A percentile compares a stretch with the other conserved stretches of the same genome.
Conservation (phyloP, 352 stramenopile genomes). For the Phytophthora pluvialis region DNA sequence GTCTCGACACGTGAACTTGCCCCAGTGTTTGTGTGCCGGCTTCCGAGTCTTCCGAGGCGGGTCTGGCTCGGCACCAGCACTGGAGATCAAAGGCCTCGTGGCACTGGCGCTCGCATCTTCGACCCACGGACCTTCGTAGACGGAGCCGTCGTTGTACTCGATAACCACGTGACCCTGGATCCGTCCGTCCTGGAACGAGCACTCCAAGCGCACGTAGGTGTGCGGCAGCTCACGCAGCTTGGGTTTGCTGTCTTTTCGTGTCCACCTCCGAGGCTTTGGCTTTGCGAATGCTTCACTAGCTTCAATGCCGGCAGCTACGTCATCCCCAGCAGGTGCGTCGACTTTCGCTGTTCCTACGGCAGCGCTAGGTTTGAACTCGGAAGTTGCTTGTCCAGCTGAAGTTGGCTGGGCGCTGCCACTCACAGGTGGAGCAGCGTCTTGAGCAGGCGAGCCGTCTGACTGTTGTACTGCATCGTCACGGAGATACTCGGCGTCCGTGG, state of each 20-base stretch:
- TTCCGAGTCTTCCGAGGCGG: slow-evolving; percentile 64
- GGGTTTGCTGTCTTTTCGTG: slow-evolving; percentile 14
- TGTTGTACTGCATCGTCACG: slow-evolving; percentile 37
- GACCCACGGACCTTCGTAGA: slow-evolving; percentile 85
- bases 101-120: slow-evolving; percentile 56
- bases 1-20: slow-evolving; percentile 77
- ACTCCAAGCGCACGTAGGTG: slow-evolving; percentile 78
- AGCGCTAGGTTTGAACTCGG: slow-evolving; percentile 10
- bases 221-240: slow-evolving; percentile 55
- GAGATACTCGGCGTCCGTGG: slow-evolving; percentile 63
- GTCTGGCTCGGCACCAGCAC: slow-evolving; percentile 17
- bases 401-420: slow-evolving; percentile 11
- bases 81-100: slow-evolving; percentile 48
- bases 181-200: slow-evolving; percentile 68
- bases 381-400: slow-evolving; percentile 26
- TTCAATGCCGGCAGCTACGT: slow-evolving; percentile 2
- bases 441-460: background rate
- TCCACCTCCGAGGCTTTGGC: slow-evolving; percentile 10
- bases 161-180: slow-evolving; percentile 71
- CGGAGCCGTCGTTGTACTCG: slow-evolving; percentile 81
- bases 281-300: background rate
- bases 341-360: background rate
- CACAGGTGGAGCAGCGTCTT: background rate
- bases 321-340: background rate
- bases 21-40: slow-evolving; percentile 53